phyloP scores from a whole-genome alignment of 495 filamentous ascomycete genomes.

The Diplogelasinospora grovesii region DNA sequence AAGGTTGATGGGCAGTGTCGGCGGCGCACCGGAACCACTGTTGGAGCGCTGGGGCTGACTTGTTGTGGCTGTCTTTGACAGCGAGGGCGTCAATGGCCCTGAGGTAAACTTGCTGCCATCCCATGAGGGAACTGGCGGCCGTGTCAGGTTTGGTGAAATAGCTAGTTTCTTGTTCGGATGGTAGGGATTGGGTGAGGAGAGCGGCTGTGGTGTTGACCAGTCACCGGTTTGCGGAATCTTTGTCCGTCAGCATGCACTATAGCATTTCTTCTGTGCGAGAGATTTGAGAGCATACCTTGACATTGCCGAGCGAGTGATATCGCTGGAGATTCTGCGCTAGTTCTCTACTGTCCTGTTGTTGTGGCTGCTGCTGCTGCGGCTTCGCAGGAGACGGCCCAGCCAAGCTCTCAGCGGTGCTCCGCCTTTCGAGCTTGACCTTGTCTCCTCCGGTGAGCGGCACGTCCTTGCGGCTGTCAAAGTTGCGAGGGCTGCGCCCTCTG shows the following conservation, averaged over 20 bases:
- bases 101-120: constrained; percentile 10
- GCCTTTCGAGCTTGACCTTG: constrained; percentile 28
- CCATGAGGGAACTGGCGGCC: constrained; percentile 25
- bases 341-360: constrained; percentile 15
- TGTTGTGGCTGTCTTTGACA: background rate
- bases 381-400: background rate
- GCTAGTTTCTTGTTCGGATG: constrained; percentile 24
- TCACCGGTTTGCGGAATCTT: constrained; percentile 11
- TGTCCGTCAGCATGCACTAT: background rate
- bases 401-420: constrained; percentile 10
- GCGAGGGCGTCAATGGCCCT: background rate
- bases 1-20: constrained; percentile 56
- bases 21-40: constrained; percentile 19
- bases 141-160: constrained; percentile 12
- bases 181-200: constrained; percentile 9
- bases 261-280: background rate
- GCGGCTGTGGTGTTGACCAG: constrained; percentile 19
- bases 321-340: constrained; percentile 26
- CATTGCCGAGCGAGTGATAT: constrained; percentile 28
- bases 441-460: constrained; percentile 52
- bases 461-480: constrained; percentile 63
- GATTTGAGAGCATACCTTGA: constrained; percentile 20
- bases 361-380: constrained; percentile 7
- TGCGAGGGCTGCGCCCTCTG: constrained; percentile 58
- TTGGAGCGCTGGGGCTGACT: background rate